Evolutionary conservation across 2,329 filamentous ascomycete genomes (phyloP).

Genomic region (Exophiala dermatitidis): DNA sequence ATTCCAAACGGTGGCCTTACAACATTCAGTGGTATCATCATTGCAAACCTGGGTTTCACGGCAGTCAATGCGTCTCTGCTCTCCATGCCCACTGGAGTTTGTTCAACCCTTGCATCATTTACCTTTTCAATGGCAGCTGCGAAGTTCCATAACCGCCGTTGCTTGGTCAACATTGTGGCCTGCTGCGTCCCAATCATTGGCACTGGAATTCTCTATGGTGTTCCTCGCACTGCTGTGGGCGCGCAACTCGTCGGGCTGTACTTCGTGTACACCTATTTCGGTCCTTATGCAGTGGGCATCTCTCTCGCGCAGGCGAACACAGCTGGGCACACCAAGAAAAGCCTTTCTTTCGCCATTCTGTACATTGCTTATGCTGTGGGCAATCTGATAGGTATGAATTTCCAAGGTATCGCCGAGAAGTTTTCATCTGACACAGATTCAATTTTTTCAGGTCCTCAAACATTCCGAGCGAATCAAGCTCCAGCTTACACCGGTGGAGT

Average conservation of each 20-base stretch:
- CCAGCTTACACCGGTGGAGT: too few species aligned
- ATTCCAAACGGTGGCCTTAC: slow-evolving; percentile 35
- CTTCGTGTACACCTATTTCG: slow-evolving; percentile 38
- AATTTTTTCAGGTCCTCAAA: too few species aligned
- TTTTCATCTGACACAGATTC: too few species aligned
- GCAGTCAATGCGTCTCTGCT: slow-evolving; percentile 32
- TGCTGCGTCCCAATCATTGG: too few species aligned
- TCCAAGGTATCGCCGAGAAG: too few species aligned
- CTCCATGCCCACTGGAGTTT: slow-evolving; percentile 28
- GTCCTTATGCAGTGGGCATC: slow-evolving; percentile 30
- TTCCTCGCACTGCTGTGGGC: slow-evolving; percentile 29
- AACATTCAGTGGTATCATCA: slow-evolving; percentile 35
- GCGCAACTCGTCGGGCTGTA: slow-evolving; percentile 36
- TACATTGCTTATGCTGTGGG: slow-evolving; percentile 38
- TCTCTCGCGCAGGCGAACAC: slow-evolving; percentile 32
- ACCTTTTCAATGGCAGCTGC: too few species aligned
- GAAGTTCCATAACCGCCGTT: too few species aligned
- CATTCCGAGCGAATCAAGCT: too few species aligned
- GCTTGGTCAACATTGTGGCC: too few species aligned
- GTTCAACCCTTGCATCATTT: too few species aligned
- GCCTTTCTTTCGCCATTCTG: slow-evolving; percentile 35
- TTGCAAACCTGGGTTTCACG: slow-evolving; percentile 33
- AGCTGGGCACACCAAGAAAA: slow-evolving; percentile 38
- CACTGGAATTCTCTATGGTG: too few species aligned
- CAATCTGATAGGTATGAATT: slow-evolving; percentile 34